Base-by-base conservation (phyloP, 2,329 filamentous ascomycete genomes). In the Ophiocordyceps australis region DNA sequence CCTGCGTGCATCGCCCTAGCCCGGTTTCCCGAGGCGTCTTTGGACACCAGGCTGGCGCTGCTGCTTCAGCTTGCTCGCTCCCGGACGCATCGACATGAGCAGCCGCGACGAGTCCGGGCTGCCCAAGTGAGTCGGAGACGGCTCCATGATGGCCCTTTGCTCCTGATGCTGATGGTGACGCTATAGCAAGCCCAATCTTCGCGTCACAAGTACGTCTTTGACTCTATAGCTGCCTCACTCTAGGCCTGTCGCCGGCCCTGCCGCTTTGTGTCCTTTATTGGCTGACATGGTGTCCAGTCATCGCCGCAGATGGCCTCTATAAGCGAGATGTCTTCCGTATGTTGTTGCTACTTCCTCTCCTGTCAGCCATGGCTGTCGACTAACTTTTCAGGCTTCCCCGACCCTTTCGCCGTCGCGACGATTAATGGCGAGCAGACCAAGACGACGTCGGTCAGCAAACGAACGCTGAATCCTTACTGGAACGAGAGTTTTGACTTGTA, bases 401-500 rank as follows among this genome's bases (percentile, higher is more conserved):
- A 98, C 53, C 89, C 89, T 14, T 98, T 98, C 49, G 86, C 89
- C 23, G 89, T 98, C 37, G 86, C 85, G 40, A 98, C 89, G 30
- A 74, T 95, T 54, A 86, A 85, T 54, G 89, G 89, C 50, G 89
- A 98, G 55, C 89, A 98, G 59, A 98, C 89, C 30, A 82, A 85
- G 55, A 95, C 89, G n/a, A 98, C 89, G 9, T 76, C 76, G 20
- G 89, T 95, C 39, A 92, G 89, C 52, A 95, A 94, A 57, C 79
- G 89, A 56, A 95, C 89, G 9, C 60, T 98, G 52, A 95, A 94
- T 52, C 89, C 89, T n/a, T 98, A 98, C 52, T 98, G 89, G 89
- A 98, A 98, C 54, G 89, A 98, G 60, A 83, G 74, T 47, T 98
- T 98, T 59, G 89, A 98, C 54, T 77, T 98, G 89, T 95, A 72